Evolutionary conservation across 805 yeast species (phyloP).

Genomic region (Kazachstania taianensis): DNA sequence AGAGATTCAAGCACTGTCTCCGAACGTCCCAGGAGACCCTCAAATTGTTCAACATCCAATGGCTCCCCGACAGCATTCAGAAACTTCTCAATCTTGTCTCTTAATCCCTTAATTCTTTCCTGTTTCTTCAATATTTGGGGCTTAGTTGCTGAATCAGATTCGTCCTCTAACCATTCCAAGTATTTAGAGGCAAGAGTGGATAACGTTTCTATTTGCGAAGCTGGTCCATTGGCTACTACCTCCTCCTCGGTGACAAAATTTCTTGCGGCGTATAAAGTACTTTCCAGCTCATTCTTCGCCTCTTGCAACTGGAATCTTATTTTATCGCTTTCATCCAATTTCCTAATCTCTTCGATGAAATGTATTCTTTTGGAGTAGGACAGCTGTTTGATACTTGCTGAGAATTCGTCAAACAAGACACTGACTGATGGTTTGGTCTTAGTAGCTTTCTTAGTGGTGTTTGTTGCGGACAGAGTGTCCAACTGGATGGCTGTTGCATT

Average conservation of each 20-base stretch:
- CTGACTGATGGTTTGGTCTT: slow-evolving; percentile 7
- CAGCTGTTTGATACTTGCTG: slow-evolving; percentile 2
- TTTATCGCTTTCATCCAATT: slow-evolving; percentile 42
- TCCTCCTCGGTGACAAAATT: slow-evolving; percentile 46
- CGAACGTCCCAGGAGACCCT: slow-evolving; percentile 35
- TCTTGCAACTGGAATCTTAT: slow-evolving; percentile 46
- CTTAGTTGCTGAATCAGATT: slow-evolving; percentile 40
- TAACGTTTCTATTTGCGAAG: slow-evolving; percentile 31
- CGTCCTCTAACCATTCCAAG: slow-evolving; percentile 74
- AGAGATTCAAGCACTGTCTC: slow-evolving; percentile 32
- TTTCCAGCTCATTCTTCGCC: slow-evolving; percentile 60
- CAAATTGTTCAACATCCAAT: slow-evolving; percentile 38
- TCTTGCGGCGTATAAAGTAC: slow-evolving; percentile 60
- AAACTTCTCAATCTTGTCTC: slow-evolving; percentile 29
- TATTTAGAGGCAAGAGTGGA: slow-evolving; percentile 35
- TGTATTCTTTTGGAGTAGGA: slow-evolving; percentile 3
- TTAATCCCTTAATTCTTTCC: slow-evolving; percentile 17
- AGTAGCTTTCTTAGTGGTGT: slow-evolving; percentile 2
- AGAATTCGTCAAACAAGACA: neutral
- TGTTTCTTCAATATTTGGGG: slow-evolving; percentile 4
- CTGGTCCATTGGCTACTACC: slow-evolving; percentile 34
- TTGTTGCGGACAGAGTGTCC: slow-evolving; percentile 8
- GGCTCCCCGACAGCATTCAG: slow-evolving; percentile 37
- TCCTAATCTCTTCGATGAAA: slow-evolving; percentile 34
- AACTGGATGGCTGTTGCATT: slow-evolving; percentile 19